Percentiles rank a stretch among this genome's conserved stretches.
phyloP scores from a whole-genome alignment of 2,329 filamentous ascomycete species.

The Lasiodiplodia gonubiensis region DNA sequence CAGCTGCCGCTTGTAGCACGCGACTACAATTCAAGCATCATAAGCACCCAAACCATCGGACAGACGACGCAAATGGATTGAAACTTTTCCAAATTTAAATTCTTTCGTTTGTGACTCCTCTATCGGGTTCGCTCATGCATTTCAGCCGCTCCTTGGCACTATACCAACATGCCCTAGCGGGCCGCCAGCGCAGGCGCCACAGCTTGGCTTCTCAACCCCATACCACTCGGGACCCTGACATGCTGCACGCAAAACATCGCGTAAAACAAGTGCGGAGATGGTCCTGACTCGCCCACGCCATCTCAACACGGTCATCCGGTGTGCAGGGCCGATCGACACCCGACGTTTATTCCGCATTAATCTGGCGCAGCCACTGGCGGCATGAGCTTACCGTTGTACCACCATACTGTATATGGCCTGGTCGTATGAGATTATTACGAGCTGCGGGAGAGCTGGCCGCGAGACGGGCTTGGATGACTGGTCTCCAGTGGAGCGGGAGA shows the following conservation, averaged over 20 bases:
- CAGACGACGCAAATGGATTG: neutral
- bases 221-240: constrained; percentile 2
- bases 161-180: constrained; percentile 12
- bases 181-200: constrained; percentile 14
- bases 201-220: neutral
- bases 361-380: neutral
- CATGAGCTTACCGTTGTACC: neutral
- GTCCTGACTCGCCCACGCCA: constrained; percentile 7
- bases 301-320: constrained; percentile 1
- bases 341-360: neutral
- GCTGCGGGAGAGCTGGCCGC: neutral
- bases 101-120: constrained; percentile 7
- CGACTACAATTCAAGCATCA: neutral
- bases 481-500: neutral
- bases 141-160: constrained; percentile 22
- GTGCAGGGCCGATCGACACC: neutral
- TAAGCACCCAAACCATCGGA: neutral
- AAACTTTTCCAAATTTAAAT: constrained; percentile 1
- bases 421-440: constrained; percentile 8
- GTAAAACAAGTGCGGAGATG: neutral
- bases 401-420: constrained; percentile 7
- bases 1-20: neutral
- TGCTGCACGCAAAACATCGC: constrained; percentile 3
- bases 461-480: neutral
- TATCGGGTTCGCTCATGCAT: neutral